Evolutionary conservation across 2,329 filamentous ascomycete species (phyloP).

Genomic region (Sporothrix brunneoviolacea): DNA sequence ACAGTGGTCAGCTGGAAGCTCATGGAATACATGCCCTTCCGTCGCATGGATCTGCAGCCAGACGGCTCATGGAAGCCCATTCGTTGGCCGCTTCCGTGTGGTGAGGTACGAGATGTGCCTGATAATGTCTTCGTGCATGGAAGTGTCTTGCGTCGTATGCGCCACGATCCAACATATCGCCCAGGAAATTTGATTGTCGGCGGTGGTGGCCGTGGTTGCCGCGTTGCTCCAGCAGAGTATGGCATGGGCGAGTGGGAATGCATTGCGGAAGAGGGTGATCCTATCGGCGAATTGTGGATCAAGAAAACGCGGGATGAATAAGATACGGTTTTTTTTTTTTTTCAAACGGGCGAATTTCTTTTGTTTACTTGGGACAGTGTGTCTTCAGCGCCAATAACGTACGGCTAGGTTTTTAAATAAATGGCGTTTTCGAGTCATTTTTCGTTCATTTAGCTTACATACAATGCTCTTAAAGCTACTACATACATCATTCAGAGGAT

Average conservation of each 20-base stretch:
- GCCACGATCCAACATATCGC: slow-evolving; percentile 55
- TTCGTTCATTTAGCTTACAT: no score
- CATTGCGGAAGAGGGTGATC: slow-evolving; percentile 56
- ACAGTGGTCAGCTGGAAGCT: slow-evolving; percentile 65
- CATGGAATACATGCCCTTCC: slow-evolving; percentile 78
- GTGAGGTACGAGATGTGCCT: slow-evolving; percentile 72
- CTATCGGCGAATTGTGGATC: slow-evolving; percentile 62
- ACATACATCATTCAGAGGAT: no score
- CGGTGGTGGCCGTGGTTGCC: slow-evolving; percentile 65
- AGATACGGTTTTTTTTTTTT: no score
- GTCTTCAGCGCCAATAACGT: no score
- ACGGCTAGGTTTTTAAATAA: no score
- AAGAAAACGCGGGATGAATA: slow-evolving; percentile 24
- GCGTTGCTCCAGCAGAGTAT: slow-evolving; percentile 50
- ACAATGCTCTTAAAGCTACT: no score
- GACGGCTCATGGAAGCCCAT: slow-evolving; percentile 77
- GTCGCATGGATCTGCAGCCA: slow-evolving; percentile 66
- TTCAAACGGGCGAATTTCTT: no score
- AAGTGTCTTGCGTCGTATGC: slow-evolving; percentile 67
- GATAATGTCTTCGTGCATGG: slow-evolving; percentile 63
- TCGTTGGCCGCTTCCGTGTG: slow-evolving; percentile 69
- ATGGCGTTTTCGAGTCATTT: no score
- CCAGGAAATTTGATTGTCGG: slow-evolving; percentile 76
- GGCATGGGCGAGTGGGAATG: slow-evolving; percentile 70
- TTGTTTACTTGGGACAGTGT: no score